Conservation (phyloP, 2,329 filamentous ascomycete genomes). For the Coniochaeta ligniaria region DNA sequence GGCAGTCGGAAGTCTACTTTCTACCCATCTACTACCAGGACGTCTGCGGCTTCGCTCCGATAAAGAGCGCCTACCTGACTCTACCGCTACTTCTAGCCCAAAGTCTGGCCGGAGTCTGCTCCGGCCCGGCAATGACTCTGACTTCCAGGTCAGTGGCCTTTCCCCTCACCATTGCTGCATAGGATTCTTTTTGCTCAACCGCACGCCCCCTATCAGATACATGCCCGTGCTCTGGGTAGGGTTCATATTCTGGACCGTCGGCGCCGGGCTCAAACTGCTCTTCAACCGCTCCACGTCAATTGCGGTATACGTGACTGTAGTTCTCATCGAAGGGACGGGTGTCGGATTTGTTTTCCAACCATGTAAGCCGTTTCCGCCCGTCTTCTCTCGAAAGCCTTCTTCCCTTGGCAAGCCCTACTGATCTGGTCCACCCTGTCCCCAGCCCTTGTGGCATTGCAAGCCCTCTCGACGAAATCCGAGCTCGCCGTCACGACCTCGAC, state of each 20-base stretch:
- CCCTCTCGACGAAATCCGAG: too few relatives aligned
- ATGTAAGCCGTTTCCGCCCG: too few relatives aligned
- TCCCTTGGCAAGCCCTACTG: too few relatives aligned
- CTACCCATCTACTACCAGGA: slow-evolving; percentile 23
- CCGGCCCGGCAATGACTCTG: slow-evolving; percentile 23
- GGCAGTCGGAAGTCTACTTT: neutral
- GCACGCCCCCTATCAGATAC: too few relatives aligned
- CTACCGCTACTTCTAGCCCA: slow-evolving; percentile 20
- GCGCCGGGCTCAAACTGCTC: slow-evolving; percentile 21
- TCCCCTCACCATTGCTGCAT: too few relatives aligned
- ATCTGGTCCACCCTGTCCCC: too few relatives aligned
- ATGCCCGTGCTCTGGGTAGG: slow-evolving; percentile 18
- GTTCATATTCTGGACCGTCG: slow-evolving; percentile 26
- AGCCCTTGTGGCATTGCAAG: too few relatives aligned
- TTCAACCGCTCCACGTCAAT: slow-evolving; percentile 16
- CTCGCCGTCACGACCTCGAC: too few relatives aligned
- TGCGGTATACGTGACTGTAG: slow-evolving; percentile 19
- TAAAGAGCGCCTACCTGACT: slow-evolving; percentile 21
- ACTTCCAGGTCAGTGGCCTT: too few relatives aligned
- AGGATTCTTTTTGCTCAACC: too few relatives aligned
- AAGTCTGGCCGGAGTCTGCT: slow-evolving; percentile 18
- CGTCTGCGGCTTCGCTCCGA: slow-evolving; percentile 15
- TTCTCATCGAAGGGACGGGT: slow-evolving; percentile 25
- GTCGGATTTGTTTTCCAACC: slow-evolving; percentile 14
- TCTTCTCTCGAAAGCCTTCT: too few relatives aligned